Conservation (phyloP, 2,329 filamentous ascomycete genomes). For the Cercospora zeina region DNA sequence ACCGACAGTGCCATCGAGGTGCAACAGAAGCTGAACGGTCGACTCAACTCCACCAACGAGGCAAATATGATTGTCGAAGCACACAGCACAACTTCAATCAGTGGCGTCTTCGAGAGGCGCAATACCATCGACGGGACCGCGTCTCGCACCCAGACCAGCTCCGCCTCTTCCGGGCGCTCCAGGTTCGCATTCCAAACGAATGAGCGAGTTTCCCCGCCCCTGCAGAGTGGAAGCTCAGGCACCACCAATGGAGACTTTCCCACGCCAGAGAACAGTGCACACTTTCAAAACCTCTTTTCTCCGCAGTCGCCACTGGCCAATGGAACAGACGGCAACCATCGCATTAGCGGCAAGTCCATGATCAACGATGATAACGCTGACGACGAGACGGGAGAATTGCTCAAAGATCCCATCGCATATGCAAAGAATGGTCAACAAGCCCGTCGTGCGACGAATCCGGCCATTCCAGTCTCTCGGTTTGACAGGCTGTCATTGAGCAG, state of each 20-base stretch:
- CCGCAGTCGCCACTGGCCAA: conserved; percentile 72
- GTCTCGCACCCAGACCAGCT: conserved; percentile 47
- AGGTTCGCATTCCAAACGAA: conserved; percentile 64
- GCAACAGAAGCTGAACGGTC: conserved; percentile 60
- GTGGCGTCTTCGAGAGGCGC: conserved; percentile 40
- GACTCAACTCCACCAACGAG: conserved; percentile 61
- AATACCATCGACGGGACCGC: conserved; percentile 56
- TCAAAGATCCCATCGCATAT: conserved; percentile 70
- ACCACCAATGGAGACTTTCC: conserved; percentile 60
- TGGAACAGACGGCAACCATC: conserved; percentile 62
- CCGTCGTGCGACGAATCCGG: conserved; percentile 68
- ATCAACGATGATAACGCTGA: conserved; percentile 70
- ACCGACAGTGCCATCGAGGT: conserved; percentile 61
- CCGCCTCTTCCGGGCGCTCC: conserved; percentile 49
- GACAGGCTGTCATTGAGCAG: conserved; percentile 71
- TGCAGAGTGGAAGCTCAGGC: conserved; percentile 49
- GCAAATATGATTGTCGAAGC: conserved; percentile 62
- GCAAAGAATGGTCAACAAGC: conserved; percentile 65
- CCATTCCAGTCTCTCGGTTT: conserved; percentile 69
- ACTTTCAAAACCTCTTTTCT: conserved; percentile 67
- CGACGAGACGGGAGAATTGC: conserved; percentile 70
- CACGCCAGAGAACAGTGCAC: conserved; percentile 56
- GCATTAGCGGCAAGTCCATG: conserved; percentile 67
- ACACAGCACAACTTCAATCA: conserved; percentile 39
- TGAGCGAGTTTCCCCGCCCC: conserved; percentile 62